These are phyloP conservation scores for Fusarium goolgardi DNA, from an alignment of 2,329 filamentous ascomycete species.

Conservation along the genomic window DNA sequence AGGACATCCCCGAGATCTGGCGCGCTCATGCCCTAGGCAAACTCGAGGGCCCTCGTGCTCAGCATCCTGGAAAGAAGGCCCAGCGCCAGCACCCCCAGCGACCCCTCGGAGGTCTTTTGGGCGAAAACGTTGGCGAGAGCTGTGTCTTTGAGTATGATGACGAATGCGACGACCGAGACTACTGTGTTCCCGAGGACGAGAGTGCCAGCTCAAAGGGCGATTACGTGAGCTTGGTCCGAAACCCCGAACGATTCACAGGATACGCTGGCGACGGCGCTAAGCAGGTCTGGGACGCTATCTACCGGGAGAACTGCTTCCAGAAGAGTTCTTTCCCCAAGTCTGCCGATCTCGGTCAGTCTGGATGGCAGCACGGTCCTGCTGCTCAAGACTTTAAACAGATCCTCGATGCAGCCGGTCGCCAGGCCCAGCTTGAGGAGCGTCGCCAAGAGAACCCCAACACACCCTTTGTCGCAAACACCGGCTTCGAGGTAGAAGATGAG, in stretches of 20 bases:
- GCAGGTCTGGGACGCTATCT: slow-evolving; percentile 97
- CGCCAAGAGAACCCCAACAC: slow-evolving; percentile 60
- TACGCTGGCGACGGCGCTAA: slow-evolving; percentile 86
- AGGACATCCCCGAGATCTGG: slow-evolving; percentile 93
- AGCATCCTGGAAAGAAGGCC: slow-evolving; percentile 81
- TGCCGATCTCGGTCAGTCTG: slow-evolving; percentile 63
- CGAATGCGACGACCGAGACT: slow-evolving; percentile 95
- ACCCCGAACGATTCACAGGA: slow-evolving; percentile 95
- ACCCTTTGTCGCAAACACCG: slow-evolving; percentile 70
- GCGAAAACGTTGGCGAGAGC: slow-evolving; percentile 89
- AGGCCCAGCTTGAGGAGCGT: slow-evolving; percentile 69
- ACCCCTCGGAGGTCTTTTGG: slow-evolving; percentile 84
- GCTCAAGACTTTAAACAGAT: slow-evolving; percentile 71
- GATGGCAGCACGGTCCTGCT: slow-evolving; percentile 62
- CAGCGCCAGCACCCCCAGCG: slow-evolving; percentile 76
- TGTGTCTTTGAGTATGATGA: slow-evolving; percentile 98
- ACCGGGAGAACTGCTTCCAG: slow-evolving; percentile 96
- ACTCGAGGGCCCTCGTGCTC: slow-evolving; percentile 89
- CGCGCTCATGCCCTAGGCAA: slow-evolving; percentile 91
- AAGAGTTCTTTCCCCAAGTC: slow-evolving; percentile 72
- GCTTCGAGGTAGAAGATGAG: slow-evolving; percentile 85
- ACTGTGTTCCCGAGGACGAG: slow-evolving; percentile 96
- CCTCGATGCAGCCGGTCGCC: slow-evolving; percentile 68
- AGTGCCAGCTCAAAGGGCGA: slow-evolving; percentile 87
- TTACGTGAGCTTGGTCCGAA: slow-evolving; percentile 93